Conservation (phyloP, 192 early-diverging fungal species). For the Backusella parvicylindrica region DNA sequence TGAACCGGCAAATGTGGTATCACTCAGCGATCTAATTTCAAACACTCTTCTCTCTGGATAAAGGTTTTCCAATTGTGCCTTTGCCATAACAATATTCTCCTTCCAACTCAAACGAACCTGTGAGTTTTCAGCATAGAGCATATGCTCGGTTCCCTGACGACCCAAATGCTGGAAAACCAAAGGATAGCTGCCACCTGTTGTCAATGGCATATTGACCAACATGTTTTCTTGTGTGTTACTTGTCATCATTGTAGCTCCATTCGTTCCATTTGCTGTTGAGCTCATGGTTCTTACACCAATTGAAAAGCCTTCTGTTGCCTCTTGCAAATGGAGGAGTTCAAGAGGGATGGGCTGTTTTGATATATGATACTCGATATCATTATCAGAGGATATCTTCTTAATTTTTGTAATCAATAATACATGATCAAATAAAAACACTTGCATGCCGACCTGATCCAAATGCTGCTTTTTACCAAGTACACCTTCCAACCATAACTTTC, state of each 20-base stretch:
- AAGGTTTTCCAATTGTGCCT: slow-evolving; percentile 28
- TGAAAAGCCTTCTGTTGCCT: slow-evolving; percentile 19
- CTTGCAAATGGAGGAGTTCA: slow-evolving; percentile 60
- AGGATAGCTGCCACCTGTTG: slow-evolving; percentile 48
- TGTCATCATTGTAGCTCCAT: neutral
- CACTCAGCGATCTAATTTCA: slow-evolving; percentile 50
- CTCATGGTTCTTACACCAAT: slow-evolving; percentile 18
- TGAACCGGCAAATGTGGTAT: slow-evolving; percentile 28
- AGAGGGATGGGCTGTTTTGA: slow-evolving; percentile 75
- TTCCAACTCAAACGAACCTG: slow-evolving; percentile 78
- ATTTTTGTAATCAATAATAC: slow-evolving; percentile 68
- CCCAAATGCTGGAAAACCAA: slow-evolving; percentile 75
- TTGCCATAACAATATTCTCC: slow-evolving; percentile 69
- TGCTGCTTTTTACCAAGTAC: slow-evolving; percentile 46
- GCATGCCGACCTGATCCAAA: slow-evolving; percentile 60
- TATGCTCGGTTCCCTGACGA: slow-evolving; percentile 59
- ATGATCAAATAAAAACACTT: slow-evolving; percentile 89
- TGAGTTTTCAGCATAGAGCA: slow-evolving; percentile 71
- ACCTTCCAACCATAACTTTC: slow-evolving; percentile 76
- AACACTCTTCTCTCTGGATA: slow-evolving; percentile 37
- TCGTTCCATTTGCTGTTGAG: neutral
- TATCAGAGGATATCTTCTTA: slow-evolving; percentile 39
- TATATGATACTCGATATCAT: slow-evolving; percentile 59
- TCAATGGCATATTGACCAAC: slow-evolving; percentile 6
- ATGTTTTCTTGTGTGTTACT: neutral